Percentiles rank a stretch among this genome's conserved stretches.
These are phyloP conservation scores for Diaporthe citrichinensis DNA, from an alignment of 2,329 filamentous ascomycete genomes.

Conservation along the genomic window DNA sequence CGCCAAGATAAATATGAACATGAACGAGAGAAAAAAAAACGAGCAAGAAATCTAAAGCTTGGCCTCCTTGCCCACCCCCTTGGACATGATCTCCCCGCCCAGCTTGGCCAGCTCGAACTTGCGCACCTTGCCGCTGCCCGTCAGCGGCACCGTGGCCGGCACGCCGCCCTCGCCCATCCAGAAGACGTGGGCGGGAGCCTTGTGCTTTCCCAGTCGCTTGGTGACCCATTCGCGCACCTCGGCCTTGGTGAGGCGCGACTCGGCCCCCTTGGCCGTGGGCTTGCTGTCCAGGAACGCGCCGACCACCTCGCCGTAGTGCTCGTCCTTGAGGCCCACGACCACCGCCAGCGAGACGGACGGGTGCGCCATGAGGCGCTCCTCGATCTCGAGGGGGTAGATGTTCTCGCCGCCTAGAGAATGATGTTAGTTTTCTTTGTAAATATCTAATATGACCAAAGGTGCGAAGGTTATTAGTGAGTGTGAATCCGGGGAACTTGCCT, in stretches of 20 bases:
- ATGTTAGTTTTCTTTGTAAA: background rate
- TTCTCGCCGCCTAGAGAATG: conserved; percentile 74
- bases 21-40: background rate
- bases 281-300: conserved; percentile 71
- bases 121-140: conserved; percentile 80
- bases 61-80: conserved; percentile 57
- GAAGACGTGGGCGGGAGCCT: conserved; percentile 81
- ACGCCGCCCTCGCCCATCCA: conserved; percentile 77
- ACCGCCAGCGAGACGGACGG: conserved; percentile 73
- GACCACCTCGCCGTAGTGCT: conserved; percentile 82
- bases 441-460: conserved; percentile 28
- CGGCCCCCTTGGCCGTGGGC: conserved; percentile 44
- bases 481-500: conserved; percentile 56
- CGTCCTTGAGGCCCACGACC: conserved; percentile 78
- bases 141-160: conserved; percentile 70
- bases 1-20: conserved; percentile 1
- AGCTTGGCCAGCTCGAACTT: conserved; percentile 75
- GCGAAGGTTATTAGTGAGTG: background rate
- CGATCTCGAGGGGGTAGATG: conserved; percentile 81
- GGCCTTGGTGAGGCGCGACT: conserved; percentile 60
- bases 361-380: conserved; percentile 78
- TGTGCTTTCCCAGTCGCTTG: conserved; percentile 73
- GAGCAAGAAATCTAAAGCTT: conserved; percentile 56
- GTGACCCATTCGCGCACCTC: conserved; percentile 75
- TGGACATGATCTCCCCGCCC: conserved; percentile 68